phyloP scores from a whole-genome alignment of 1,139 yeast genomes.

The Kurtzmaniella natalensis region DNA sequence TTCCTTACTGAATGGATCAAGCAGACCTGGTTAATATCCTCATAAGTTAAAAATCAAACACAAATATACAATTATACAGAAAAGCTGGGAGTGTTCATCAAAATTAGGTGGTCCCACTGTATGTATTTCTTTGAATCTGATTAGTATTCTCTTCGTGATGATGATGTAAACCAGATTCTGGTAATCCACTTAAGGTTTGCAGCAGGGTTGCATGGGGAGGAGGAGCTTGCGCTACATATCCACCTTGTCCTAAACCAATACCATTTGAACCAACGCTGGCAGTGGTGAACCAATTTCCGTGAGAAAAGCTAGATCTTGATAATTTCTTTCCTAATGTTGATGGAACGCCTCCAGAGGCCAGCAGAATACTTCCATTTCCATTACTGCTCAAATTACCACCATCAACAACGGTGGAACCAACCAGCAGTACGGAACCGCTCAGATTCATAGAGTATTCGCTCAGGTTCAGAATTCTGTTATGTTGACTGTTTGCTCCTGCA shows the following conservation, averaged over 20 bases:
- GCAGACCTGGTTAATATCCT: no score
- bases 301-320: constrained; percentile 4
- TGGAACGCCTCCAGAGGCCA: constrained; percentile 5
- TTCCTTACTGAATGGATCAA: no score
- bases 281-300: constrained; percentile 7
- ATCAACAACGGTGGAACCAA: constrained; percentile 8
- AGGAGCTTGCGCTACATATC: constrained; percentile 7
- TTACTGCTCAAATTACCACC: constrained; percentile 2
- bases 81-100: no score
- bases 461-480: constrained; percentile 11
- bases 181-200: not conserved
- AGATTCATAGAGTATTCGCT: constrained; percentile 11
- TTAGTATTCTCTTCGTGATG: constrained; percentile 2
- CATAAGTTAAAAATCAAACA: no score
- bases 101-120: constrained; percentile 2
- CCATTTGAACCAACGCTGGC: constrained; percentile 3
- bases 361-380: constrained; percentile 5
- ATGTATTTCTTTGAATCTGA: constrained; percentile 2
- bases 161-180: constrained; percentile 4
- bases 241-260: constrained; percentile 4
- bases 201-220: constrained; percentile 3
- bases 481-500: constrained; percentile 8
- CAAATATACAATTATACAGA: no score
- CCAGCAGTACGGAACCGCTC: constrained; percentile 13
- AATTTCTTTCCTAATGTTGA: constrained; percentile 5